A percentile compares a stretch with the other conserved stretches of the same genome.
Evolutionary conservation across 176 grass and related monocot species (phyloP).

Genomic region (Musa itinerans): DNA sequence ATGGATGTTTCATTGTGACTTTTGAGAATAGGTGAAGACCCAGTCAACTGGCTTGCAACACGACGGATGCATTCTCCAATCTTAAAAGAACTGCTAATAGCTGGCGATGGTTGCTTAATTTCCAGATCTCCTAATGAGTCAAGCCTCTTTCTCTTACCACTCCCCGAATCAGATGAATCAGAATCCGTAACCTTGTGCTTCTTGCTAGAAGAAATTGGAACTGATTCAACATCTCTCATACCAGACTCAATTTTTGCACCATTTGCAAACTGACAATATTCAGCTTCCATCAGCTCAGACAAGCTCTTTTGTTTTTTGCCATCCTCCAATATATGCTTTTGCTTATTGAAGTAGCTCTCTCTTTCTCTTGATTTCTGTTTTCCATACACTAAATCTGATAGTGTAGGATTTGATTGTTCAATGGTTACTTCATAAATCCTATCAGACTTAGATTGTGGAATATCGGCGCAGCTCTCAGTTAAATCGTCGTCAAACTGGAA

Average conservation of each 20-base stretch:
- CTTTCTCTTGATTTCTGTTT: conserved; percentile 48
- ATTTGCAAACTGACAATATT: conserved; percentile 32
- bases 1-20: conserved; percentile 34
- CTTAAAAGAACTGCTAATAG: conserved; percentile 77
- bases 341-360: conserved; percentile 36
- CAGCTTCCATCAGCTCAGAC: conserved; percentile 30
- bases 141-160: conserved; percentile 38
- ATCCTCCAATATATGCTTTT: conserved; percentile 23
- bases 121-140: conserved; percentile 45
- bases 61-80: conserved; percentile 90
- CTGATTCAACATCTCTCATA: background rate
- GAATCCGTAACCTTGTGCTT: conserved; percentile 8
- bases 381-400: conserved; percentile 21
- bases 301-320: conserved; percentile 8
- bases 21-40: conserved; percentile 43
- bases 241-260: conserved; percentile 22
- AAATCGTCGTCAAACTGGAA: conserved; percentile 48
- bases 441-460: conserved; percentile 16
- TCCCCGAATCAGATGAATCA: conserved; percentile 45
- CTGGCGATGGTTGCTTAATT: conserved; percentile 31
- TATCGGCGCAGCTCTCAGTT: conserved; percentile 37
- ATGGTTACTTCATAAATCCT: conserved; percentile 17
- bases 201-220: conserved; percentile 11
- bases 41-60: conserved; percentile 85
- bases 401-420: background rate